Evolutionary conservation across 1,284 basidiomycete species (phyloP), one percentile per base, ranked within the genome.

Genomic region (Phenoliferia sp.): DNA sequence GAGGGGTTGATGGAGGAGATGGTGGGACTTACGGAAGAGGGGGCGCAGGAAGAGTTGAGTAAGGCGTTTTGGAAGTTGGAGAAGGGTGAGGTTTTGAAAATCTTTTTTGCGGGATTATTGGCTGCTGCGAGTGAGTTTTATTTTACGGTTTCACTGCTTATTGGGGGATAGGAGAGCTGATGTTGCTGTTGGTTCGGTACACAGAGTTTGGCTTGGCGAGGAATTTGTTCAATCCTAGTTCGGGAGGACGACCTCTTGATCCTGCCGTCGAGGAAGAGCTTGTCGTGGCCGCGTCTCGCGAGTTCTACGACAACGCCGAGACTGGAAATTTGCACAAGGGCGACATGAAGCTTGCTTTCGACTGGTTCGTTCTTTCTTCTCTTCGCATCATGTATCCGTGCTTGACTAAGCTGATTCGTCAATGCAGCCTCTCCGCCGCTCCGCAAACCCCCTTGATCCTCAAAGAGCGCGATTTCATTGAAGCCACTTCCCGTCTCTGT

Each of bases 321-420:
- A 90, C 88, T 1, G 94, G 92, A 3, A 97, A 96, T 76, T 89
- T 92, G 76, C 90, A 92, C 73, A 85, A 86, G 59, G 93, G 93
- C 6, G 91, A 94, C 62, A 96, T 97, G 93, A 94, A 92, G 79
- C 82, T 92, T 50, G 94, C 94, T 1, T 94, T 94, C 78, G 91
- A 95, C 67, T 95, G 93, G 94, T 94, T 44, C 36, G 39, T 29
- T 33, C 16, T 59, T 61, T 22, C 32, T 9, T 39, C 39, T 56
- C 44, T 26, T 54, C 3, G 52, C 55, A 17, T 0, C 9, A 16
- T 33, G n/a, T 34, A 31, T 16, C 60, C 3, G n/a, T 28, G 31
- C 9, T 6, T 52, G 15, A 56, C 7, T n/a, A 17, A 32, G 31
- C 36, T 58, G 31, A 22, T 28, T 17, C n/a, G 4, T 6, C 2